These are phyloP conservation scores for Dendrobium officinale DNA, from an alignment of 106 monocot species.

Conservation along the genomic window DNA sequence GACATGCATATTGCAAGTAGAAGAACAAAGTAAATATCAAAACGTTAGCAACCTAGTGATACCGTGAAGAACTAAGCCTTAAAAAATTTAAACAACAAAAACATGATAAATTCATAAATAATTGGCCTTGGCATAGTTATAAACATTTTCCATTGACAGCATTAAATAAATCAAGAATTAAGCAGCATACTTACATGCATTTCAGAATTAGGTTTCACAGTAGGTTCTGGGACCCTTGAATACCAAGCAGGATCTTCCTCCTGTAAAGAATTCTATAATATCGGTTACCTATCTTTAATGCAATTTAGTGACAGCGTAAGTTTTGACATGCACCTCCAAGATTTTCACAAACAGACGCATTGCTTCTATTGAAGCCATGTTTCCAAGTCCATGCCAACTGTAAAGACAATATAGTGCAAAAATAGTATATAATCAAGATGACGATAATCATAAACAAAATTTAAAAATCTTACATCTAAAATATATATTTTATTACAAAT, in stretches of 20 bases:
- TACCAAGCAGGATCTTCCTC: slow-evolving; percentile 98
- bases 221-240: slow-evolving; percentile 60
- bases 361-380: slow-evolving; percentile 94
- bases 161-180: neutral
- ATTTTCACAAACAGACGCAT: slow-evolving; percentile 99
- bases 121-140: neutral
- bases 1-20: neutral
- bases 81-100: neutral
- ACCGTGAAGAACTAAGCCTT: neutral
- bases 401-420: slow-evolving; percentile 8
- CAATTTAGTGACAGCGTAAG: slow-evolving; percentile 1
- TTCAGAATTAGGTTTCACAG: slow-evolving; percentile 46
- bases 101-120: neutral
- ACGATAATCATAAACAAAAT: neutral
- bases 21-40: neutral
- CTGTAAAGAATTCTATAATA: slow-evolving; percentile 32
- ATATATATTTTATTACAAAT: neutral
- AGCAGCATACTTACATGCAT: slow-evolving; percentile 43
- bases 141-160: neutral
- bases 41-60: neutral
- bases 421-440: neutral
- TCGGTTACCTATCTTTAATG: slow-evolving; percentile 8
- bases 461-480: neutral
- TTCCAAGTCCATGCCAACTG: slow-evolving; percentile 99
- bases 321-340: slow-evolving; percentile 54